A percentile compares a stretch with the other conserved stretches of the same genome.
Evolutionary conservation across 495 filamentous ascomycete genomes (phyloP).

Genomic region (Penicillium desertorum): DNA sequence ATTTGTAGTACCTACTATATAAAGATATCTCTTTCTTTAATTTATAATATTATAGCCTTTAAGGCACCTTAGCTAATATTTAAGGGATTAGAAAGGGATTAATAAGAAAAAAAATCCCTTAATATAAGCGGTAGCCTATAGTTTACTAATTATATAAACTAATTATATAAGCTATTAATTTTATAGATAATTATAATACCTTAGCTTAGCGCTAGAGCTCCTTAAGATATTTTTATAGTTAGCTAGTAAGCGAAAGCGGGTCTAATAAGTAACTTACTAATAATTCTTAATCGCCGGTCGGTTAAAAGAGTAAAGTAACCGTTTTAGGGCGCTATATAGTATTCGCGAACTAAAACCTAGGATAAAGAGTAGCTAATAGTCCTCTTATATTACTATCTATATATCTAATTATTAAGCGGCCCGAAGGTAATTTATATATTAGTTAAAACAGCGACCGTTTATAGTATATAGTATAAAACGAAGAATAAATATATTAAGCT

Average conservation of each 20-base stretch:
- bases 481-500: neutral
- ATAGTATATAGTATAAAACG: conserved; percentile 1
- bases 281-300: neutral
- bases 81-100: conserved; percentile 9
- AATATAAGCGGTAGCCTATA: conserved; percentile 1
- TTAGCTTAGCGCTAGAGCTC: conserved; percentile 7
- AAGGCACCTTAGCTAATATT: conserved; percentile 5
- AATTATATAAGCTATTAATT: conserved; percentile 10
- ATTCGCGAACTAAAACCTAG: neutral
- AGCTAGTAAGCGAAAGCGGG: conserved; percentile 9
- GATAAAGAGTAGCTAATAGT: conserved; percentile 1
- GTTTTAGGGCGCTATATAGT: neutral
- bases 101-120: conserved; percentile 6
- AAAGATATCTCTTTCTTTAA: too few species aligned
- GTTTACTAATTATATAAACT: too few species aligned
- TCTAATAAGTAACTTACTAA: neutral
- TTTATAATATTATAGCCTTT: conserved; percentile 1
- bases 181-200: conserved; percentile 5
- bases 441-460: neutral
- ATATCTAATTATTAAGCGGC: too few species aligned
- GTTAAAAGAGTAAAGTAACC: neutral
- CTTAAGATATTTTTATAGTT: conserved; percentile 13
- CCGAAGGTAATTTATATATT: conserved; percentile 6
- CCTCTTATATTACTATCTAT: conserved; percentile 6
- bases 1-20: conserved; percentile 2